Evolutionary conservation across 108 stramenopile species (phyloP), one percentile per base, ranked within the genome.

Genomic region (Nitzschia inconspicua): DNA sequence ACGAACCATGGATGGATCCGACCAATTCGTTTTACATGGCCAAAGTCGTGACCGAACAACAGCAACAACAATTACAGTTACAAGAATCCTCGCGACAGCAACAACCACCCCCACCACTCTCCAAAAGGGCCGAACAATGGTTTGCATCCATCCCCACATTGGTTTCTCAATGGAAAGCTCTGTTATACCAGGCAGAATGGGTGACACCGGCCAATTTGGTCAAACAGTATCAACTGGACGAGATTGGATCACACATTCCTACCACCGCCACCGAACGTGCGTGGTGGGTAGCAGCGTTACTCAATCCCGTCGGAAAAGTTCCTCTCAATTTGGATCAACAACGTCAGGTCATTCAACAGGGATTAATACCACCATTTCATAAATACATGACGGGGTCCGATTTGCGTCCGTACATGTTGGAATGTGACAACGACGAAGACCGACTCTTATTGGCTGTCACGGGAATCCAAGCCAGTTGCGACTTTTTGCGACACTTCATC

Each of bases 391-490:
- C n/a, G n/a, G n/a, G n/a, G n/a, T n/a, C n/a, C n/a, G 65, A 66
- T 26, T 47, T 66, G 30, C 44, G 65, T 2, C 65, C 73, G 5
- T 66, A 66, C 2, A 40, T 75, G 40, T 31, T 75, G 42, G 53
- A 47, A 0, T 75, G 73, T 57, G 40, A 48, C n/a, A 75, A 75
- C 43, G 61, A 67, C 35, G 24, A 49, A 2, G 66, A 75, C 31
- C 66, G 73, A 16, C 13, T 75, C 6, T 37, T 32, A n/a, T 34
- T 75, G 47, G 60, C 58, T 10, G n/a, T 49, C 3, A 30, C 35
- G 1, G 60, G 66, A 3, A 28, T 75, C 37, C 60, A 58, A 35
- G 32, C 66, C 0, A 55, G 59, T 29, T 35, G 57, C 10, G 59
- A 63, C 4, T 54, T 32, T 22, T 32, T 54, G 18, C 24, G 37